Percentiles rank a stretch among this genome's conserved stretches.
Conservation (phyloP, 2,329 filamentous ascomycete genomes). For the Madurella fahalii region DNA sequence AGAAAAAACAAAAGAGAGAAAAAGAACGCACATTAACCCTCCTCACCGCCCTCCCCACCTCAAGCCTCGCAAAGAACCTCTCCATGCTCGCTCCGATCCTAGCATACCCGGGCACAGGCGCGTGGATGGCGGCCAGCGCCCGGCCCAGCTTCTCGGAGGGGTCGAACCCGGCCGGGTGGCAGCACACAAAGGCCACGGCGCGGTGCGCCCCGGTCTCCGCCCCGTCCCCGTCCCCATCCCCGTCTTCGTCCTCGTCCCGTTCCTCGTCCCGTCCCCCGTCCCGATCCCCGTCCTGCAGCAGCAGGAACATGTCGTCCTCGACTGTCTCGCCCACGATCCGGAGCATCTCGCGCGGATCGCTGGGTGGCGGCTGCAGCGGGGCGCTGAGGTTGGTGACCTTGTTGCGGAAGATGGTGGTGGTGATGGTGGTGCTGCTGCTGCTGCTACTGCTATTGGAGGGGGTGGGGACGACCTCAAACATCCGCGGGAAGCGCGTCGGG, state of each 20-base stretch:
- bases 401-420: constrained; percentile 34
- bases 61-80: constrained; percentile 45
- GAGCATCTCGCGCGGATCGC: constrained; percentile 35
- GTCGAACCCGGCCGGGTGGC: constrained; percentile 51
- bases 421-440: too few relatives aligned
- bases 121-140: constrained; percentile 46
- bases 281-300: constrained; percentile 38
- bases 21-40: constrained; percentile 43
- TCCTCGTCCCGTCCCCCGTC: background rate
- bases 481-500: constrained; percentile 44
- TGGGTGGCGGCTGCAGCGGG: constrained; percentile 27
- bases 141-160: constrained; percentile 48
- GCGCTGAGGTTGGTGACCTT: constrained; percentile 33
- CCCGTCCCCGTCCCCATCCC: constrained; percentile 11
- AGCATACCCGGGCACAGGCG: constrained; percentile 50
- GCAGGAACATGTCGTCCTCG: constrained; percentile 50
- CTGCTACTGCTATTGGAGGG: too few relatives aligned
- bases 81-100: constrained; percentile 55
- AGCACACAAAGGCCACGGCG: constrained; percentile 47
- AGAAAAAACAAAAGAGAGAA: too few relatives aligned
- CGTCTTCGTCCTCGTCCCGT: constrained; percentile 28
- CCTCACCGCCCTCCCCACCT: constrained; percentile 46
- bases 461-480: constrained; percentile 39
- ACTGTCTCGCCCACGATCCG: constrained; percentile 45
- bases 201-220: constrained; percentile 36